Evolutionary conservation across 129 eudicot genomes (phyloP).

Genomic region (Lactuca saligna): DNA sequence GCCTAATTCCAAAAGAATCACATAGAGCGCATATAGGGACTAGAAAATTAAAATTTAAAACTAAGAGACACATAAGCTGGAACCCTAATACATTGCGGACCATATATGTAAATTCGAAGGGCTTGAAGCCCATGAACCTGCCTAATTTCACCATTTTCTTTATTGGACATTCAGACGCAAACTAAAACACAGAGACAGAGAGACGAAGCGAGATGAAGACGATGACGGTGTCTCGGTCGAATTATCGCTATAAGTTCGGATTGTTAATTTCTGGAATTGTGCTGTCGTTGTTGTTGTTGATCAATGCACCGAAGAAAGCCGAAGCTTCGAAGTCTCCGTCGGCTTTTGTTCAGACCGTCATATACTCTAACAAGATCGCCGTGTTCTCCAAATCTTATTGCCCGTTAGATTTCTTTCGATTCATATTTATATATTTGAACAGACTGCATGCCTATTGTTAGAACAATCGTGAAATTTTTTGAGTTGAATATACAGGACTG

Average conservation of each 20-base stretch:
- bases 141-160: conserved; percentile 17
- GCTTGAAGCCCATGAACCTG: background rate
- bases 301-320: conserved; percentile 41
- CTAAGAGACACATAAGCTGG: background rate
- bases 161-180: conserved; percentile 20
- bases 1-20: no score
- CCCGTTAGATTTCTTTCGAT: conserved; percentile 54
- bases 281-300: conserved; percentile 26
- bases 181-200: conserved; percentile 6
- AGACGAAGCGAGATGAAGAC: conserved; percentile 20
- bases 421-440: background rate
- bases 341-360: conserved; percentile 78
- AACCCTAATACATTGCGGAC: background rate
- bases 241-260: background rate
- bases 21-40: background rate
- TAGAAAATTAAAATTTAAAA: no score
- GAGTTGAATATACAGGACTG: conserved; percentile 2
- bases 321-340: conserved; percentile 70
- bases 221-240: background rate
- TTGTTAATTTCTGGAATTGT: conserved; percentile 3
- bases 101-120: background rate
- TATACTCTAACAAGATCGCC: conserved; percentile 86
- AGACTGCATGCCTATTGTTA: conserved; percentile 10
- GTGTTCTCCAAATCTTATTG: conserved; percentile 95
- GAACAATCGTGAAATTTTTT: background rate